Evolutionary conservation across 1,284 basidiomycete species (phyloP).

Genomic region (Puccinia triticina): DNA sequence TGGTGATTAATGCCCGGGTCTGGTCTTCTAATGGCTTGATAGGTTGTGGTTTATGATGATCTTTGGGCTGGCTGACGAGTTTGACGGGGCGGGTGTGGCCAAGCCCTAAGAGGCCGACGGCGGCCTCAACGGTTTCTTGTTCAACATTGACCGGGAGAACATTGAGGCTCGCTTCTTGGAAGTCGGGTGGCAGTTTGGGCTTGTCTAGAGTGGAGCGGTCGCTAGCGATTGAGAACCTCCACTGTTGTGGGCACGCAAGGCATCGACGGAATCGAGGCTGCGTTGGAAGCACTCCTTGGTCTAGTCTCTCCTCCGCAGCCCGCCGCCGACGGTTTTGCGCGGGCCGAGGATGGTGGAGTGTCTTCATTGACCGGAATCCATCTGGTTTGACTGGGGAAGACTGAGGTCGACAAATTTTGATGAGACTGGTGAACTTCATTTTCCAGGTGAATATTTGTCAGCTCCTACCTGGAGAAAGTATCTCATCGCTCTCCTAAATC

Average conservation of each 20-base stretch:
- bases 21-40: no score
- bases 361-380: no score
- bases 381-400: no score
- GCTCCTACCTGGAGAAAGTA: no score
- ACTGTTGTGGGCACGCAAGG: not conserved
- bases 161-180: not conserved
- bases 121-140: conserved; percentile 33
- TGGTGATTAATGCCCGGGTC: not conserved
- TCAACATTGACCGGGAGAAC: not conserved
- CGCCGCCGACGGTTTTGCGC: not conserved
- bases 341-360: no score
- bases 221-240: conserved; percentile 10
- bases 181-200: not conserved
- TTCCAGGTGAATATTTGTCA: no score
- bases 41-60: no score
- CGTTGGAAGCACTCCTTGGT: conserved; percentile 27
- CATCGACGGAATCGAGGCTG: not conserved
- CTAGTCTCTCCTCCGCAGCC: not conserved
- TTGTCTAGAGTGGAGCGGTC: conserved; percentile 6
- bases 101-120: conserved; percentile 20
- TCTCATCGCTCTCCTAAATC: no score
- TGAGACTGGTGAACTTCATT: no score
- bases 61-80: no score
- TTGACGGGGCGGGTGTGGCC: not conserved
- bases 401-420: no score